These are phyloP conservation scores for Coniochaeta prunicola DNA, from an alignment of 2,329 filamentous ascomycete species.

Conservation along the genomic window DNA sequence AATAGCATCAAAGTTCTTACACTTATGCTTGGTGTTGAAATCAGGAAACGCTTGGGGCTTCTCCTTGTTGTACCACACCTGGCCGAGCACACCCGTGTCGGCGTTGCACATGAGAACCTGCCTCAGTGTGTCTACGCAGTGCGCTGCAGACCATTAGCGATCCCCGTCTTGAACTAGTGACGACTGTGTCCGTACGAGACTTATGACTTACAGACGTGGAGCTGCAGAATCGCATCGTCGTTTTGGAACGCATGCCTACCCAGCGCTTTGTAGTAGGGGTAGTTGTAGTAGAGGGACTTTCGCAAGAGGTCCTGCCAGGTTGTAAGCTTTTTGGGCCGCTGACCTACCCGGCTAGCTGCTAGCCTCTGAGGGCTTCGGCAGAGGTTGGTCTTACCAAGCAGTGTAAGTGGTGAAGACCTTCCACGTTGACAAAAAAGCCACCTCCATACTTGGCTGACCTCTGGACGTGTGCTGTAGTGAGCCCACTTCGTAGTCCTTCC, in stretches of 20 bases:
- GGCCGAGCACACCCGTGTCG: slow-evolving; percentile 52
- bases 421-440: slow-evolving; percentile 40
- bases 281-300: slow-evolving; percentile 52
- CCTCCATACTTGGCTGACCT: slow-evolving; percentile 42
- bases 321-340: not conserved
- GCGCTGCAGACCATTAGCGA: slow-evolving; percentile 26
- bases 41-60: slow-evolving; percentile 47
- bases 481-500: slow-evolving; percentile 20
- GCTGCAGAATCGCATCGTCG: slow-evolving; percentile 42
- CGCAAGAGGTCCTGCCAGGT: slow-evolving; percentile 44
- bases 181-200: not conserved
- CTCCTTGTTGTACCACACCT: slow-evolving; percentile 47
- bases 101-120: slow-evolving; percentile 58
- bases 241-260: slow-evolving; percentile 48
- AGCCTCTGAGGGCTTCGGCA: not conserved
- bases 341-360: no score
- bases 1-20: slow-evolving; percentile 27
- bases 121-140: slow-evolving; percentile 54
- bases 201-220: slow-evolving; percentile 45
- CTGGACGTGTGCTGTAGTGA: slow-evolving; percentile 40
- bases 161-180: not conserved
- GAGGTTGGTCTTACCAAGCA: slow-evolving; percentile 36
- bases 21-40: slow-evolving; percentile 54
- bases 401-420: slow-evolving; percentile 40
- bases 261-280: slow-evolving; percentile 44